A percentile compares a stretch with the other conserved stretches of the same genome.
These are phyloP conservation scores for Macrolepiota fuliginosa DNA, from an alignment of 768 basidiomycete genomes.

Conservation along the genomic window DNA sequence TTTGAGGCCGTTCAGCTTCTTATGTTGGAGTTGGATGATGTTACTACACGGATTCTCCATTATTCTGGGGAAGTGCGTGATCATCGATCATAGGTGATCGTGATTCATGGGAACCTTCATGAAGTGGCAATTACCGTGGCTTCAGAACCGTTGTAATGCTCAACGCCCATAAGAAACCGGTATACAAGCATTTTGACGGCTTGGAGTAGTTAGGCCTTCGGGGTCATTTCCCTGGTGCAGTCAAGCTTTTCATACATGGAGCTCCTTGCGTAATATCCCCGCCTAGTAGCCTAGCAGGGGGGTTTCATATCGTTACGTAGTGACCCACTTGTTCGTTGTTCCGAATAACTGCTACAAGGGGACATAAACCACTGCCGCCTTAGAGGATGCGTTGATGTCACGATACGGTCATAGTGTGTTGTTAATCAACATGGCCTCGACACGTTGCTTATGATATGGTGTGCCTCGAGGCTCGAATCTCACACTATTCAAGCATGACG, in stretches of 20 bases:
- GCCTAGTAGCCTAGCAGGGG: neutral
- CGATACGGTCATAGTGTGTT: neutral
- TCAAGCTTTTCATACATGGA: neutral
- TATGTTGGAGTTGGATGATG: neutral
- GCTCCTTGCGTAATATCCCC: neutral
- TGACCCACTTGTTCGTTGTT: neutral
- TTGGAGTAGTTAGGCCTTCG: neutral
- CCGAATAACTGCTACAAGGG: neutral
- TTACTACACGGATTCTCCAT: neutral
- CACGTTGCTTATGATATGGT: neutral
- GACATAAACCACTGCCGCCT: neutral
- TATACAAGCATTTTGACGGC: neutral
- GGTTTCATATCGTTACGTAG: neutral
- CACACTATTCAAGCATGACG: neutral
- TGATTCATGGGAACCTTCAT: no score
- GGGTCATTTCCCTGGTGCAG: neutral
- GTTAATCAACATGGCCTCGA: neutral
- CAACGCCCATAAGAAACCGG: neutral
- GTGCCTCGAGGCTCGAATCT: neutral
- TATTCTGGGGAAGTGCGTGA: no score
- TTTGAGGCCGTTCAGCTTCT: neutral
- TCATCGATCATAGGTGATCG: no score
- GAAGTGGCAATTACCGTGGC: neutral
- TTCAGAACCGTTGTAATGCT: neutral
- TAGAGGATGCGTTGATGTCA: neutral